phyloP scores from a whole-genome alignment of 805 yeast species.

The Nakazawaea peltata region DNA sequence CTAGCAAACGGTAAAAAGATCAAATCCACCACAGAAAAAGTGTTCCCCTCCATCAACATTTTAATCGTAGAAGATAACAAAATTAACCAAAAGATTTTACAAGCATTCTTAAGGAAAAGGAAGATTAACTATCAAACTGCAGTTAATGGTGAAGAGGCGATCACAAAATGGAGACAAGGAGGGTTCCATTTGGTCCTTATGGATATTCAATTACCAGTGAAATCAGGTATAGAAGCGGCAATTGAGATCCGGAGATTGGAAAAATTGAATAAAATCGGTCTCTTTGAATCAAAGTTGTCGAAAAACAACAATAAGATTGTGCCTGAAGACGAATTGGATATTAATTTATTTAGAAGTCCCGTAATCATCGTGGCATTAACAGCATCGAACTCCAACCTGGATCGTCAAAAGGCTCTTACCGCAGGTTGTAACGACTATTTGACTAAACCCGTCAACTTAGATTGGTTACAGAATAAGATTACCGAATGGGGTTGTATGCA shows the following conservation, averaged over 20 bases:
- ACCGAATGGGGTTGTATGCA: constrained; percentile 99
- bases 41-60: constrained; percentile 84
- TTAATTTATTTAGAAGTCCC: constrained; percentile 71
- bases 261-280: constrained; percentile 69
- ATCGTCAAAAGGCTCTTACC: constrained; percentile 82
- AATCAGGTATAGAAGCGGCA: constrained; percentile 94
- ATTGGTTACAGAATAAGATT: constrained; percentile 89
- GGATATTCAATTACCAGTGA: constrained; percentile 96
- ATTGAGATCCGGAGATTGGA: constrained; percentile 85
- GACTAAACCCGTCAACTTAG: constrained; percentile 91
- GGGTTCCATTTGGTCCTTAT: constrained; percentile 91
- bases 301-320: constrained; percentile 6
- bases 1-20: constrained; percentile 10
- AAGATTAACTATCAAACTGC: constrained; percentile 82
- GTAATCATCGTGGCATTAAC: constrained; percentile 97
- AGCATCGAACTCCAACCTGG: constrained; percentile 80
- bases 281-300: constrained; percentile 21
- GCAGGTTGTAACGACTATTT: constrained; percentile 97
- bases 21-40: constrained; percentile 43
- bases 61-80: constrained; percentile 94
- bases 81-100: constrained; percentile 86
- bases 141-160: constrained; percentile 89
- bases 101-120: constrained; percentile 79
- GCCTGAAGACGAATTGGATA: constrained; percentile 49
- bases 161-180: constrained; percentile 90